Evolutionary conservation across 805 yeast species (phyloP).

Genomic region (Starmerella bacillaris): DNA sequence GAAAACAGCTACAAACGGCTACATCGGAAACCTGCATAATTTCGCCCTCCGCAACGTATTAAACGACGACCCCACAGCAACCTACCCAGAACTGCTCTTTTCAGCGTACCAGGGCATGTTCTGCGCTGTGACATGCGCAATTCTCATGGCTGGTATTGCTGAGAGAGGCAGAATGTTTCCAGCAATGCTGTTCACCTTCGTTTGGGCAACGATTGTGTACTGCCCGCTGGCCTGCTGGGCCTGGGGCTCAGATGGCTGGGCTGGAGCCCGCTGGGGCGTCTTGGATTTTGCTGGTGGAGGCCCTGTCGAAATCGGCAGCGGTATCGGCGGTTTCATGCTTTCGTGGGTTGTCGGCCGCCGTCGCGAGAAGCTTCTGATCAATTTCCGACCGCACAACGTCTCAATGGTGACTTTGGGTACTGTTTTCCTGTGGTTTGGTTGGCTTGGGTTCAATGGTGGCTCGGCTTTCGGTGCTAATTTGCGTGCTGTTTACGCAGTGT

Average conservation of each 20-base stretch:
- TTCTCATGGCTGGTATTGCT: constrained; percentile 79
- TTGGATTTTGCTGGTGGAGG: constrained; percentile 97
- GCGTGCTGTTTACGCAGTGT: constrained; percentile 71
- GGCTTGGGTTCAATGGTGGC: constrained; percentile 92
- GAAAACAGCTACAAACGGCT: constrained; percentile 57
- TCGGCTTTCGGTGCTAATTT: constrained; percentile 67
- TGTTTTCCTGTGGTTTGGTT: constrained; percentile 73
- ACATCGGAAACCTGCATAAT: constrained; percentile 68
- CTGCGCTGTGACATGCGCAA: constrained; percentile 77
- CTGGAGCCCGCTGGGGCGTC: constrained; percentile 65
- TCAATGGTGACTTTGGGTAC: constrained; percentile 84
- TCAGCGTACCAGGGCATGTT: constrained; percentile 84
- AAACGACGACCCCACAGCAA: constrained; percentile 27
- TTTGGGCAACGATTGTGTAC: constrained; percentile 83
- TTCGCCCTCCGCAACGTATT: constrained; percentile 67
- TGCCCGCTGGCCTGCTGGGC: constrained; percentile 93
- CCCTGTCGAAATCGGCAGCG: constrained; percentile 83
- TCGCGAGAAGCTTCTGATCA: constrained; percentile 54
- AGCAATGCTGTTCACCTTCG: constrained; percentile 57
- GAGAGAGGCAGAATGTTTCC: constrained; percentile 87
- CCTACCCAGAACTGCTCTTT: constrained; percentile 68
- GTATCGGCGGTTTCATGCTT: constrained; percentile 69
- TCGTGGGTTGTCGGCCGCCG: constrained; percentile 42
- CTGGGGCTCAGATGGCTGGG: constrained; percentile 93
- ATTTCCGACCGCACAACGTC: constrained; percentile 88